Evolutionary conservation across 2,329 filamentous ascomycete species (phyloP).

Genomic region (Huntiella decipiens): DNA sequence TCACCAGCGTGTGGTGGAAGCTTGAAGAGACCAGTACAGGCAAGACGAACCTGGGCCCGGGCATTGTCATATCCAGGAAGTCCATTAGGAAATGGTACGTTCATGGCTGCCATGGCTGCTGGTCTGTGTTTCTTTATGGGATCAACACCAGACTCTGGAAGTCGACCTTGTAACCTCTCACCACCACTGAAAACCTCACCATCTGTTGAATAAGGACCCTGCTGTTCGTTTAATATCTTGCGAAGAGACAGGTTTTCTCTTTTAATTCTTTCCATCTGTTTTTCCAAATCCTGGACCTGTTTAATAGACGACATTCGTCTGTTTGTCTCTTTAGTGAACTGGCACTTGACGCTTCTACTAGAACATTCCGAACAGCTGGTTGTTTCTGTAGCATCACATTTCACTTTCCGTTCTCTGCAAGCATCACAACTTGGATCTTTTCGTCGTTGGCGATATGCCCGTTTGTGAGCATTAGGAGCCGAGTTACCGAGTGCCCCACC

Average conservation of each 20-base stretch:
- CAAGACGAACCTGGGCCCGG: conserved; percentile 10
- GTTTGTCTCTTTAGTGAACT: conserved; percentile 98
- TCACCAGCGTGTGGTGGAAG: conserved; percentile 11
- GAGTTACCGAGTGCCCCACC: not conserved
- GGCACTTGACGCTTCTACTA: conserved; percentile 88
- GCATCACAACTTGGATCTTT: conserved; percentile 98
- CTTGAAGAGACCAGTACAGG: conserved; percentile 10
- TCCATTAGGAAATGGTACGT: conserved; percentile 9
- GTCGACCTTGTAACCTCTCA: conserved; percentile 18
- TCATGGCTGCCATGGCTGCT: conserved; percentile 10
- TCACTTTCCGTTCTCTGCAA: conserved; percentile 68
- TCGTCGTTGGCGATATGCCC: conserved; percentile 81
- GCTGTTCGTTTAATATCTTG: conserved; percentile 37
- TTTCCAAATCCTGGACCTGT: conserved; percentile 93
- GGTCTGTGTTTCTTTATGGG: conserved; percentile 11
- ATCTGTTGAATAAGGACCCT: conserved; percentile 30
- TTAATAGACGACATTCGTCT: conserved; percentile 98
- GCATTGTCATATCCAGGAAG: conserved; percentile 10
- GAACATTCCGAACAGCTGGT: conserved; percentile 94
- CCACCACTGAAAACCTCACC: conserved; percentile 30
- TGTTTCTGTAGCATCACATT: conserved; percentile 92
- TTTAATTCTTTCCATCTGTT: conserved; percentile 63
- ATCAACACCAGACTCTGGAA: conserved; percentile 7
- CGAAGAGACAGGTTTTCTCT: conserved; percentile 61
- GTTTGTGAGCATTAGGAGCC: conserved; percentile 44